phyloP scores from a whole-genome alignment of 257 asterid genomes.

The Orobanche coerulescens region DNA sequence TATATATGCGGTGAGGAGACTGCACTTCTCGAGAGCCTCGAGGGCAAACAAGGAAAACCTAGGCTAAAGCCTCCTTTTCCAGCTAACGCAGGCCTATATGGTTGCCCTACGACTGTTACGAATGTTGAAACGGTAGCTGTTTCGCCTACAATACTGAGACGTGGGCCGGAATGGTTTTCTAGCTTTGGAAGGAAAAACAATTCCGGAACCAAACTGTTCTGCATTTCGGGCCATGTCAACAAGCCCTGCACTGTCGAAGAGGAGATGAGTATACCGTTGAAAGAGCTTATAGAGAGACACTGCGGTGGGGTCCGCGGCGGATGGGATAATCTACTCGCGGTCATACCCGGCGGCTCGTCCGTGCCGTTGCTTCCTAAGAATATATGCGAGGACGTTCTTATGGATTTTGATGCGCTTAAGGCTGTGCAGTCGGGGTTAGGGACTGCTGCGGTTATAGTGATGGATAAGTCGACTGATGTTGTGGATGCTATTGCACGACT shows the following conservation, averaged over 20 bases:
- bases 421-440: constrained; percentile 97
- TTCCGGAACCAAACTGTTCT: constrained; percentile 86
- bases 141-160: constrained; percentile 92
- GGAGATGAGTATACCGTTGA: constrained; percentile 94
- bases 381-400: constrained; percentile 86
- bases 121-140: constrained; percentile 98
- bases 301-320: constrained; percentile 99
- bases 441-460: constrained; percentile 95
- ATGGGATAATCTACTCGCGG: constrained; percentile 93
- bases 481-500: constrained; percentile 95
- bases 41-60: constrained; percentile 98
- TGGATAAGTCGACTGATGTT: constrained; percentile 96
- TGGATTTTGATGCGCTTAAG: constrained; percentile 98
- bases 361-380: constrained; percentile 81
- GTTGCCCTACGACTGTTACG: constrained; percentile 96
- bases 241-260: constrained; percentile 99
- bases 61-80: constrained; percentile 99
- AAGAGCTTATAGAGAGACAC: constrained; percentile 85
- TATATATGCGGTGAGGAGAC: constrained; percentile 99
- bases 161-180: constrained; percentile 99
- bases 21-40: constrained; percentile 96
- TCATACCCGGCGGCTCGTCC: constrained; percentile 96
- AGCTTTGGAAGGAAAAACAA: constrained; percentile 96
- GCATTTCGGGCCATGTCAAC: constrained; percentile 96
- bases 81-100: constrained; percentile 92